These are phyloP conservation scores for Poa pratensis DNA, from an alignment of 176 grass and related monocot species.

Conservation along the genomic window DNA sequence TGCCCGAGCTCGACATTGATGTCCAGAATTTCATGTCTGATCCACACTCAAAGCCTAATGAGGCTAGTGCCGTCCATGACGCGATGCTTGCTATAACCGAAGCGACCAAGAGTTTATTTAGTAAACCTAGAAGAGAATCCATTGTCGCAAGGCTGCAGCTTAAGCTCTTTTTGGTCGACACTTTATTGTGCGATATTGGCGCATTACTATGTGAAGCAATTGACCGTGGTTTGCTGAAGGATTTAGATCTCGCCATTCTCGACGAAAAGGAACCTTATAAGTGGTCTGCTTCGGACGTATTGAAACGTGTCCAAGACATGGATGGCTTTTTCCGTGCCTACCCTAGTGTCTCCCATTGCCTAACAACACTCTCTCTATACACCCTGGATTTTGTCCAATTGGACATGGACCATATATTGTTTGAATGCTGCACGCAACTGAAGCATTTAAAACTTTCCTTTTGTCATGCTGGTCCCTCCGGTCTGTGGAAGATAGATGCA, in stretches of 20 bases:
- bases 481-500: conserved; percentile 2
- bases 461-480: neutral
- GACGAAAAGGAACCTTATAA: neutral
- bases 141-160: neutral
- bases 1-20: neutral
- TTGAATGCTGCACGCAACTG: neutral
- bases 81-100: neutral
- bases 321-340: neutral
- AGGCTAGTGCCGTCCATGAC: neutral
- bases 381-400: neutral
- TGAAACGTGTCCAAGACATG: neutral
- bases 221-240: neutral
- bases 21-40: neutral
- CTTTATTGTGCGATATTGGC: neutral
- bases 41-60: too few species aligned
- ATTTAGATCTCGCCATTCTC: neutral
- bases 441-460: neutral
- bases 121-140: neutral
- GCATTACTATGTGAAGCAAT: neutral
- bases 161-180: too few species aligned
- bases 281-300: neutral
- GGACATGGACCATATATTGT: neutral
- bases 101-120: neutral
- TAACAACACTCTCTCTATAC: neutral
- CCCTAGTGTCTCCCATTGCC: neutral